Evolutionary conservation across 176 grass and related monocot species (phyloP).

Genomic region (Neostapfia colusana): DNA sequence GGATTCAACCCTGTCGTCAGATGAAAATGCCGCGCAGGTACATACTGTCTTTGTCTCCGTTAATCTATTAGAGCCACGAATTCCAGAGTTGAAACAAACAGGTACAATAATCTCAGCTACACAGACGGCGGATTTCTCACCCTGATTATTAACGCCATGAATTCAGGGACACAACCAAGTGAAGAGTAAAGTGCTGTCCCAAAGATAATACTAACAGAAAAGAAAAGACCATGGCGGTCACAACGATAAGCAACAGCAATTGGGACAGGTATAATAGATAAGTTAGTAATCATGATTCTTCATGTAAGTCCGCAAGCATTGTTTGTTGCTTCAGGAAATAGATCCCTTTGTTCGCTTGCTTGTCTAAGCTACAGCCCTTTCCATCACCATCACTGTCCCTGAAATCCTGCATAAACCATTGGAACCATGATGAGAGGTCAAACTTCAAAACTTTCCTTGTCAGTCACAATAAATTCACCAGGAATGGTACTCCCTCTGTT

Average conservation of each 20-base stretch:
- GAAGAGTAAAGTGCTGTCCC: not conserved
- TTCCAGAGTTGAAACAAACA: not conserved
- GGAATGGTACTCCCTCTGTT: too few species aligned
- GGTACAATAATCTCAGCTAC: not conserved
- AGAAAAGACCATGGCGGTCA: not conserved
- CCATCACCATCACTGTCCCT: conserved; percentile 25
- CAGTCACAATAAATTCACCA: not conserved
- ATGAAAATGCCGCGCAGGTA: not conserved
- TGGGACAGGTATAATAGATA: not conserved
- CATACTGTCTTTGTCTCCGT: not conserved
- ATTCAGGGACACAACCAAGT: not conserved
- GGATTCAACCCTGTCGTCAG: not conserved
- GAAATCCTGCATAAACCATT: conserved; percentile 28
- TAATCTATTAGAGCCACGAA: too few species aligned
- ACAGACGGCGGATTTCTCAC: not conserved
- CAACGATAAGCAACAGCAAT: not conserved
- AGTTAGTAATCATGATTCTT: conserved; percentile 9
- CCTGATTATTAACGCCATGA: not conserved
- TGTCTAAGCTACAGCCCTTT: conserved; percentile 40
- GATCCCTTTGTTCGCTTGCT: conserved; percentile 28
- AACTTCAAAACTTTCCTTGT: not conserved
- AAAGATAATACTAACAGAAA: not conserved
- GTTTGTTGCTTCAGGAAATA: conserved; percentile 43
- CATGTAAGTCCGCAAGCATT: conserved; percentile 22
- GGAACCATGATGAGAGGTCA: conserved; percentile 30